These are phyloP conservation scores for Candida dubliniensis DNA, from an alignment of 1,139 yeast species.

Conservation along the genomic window DNA sequence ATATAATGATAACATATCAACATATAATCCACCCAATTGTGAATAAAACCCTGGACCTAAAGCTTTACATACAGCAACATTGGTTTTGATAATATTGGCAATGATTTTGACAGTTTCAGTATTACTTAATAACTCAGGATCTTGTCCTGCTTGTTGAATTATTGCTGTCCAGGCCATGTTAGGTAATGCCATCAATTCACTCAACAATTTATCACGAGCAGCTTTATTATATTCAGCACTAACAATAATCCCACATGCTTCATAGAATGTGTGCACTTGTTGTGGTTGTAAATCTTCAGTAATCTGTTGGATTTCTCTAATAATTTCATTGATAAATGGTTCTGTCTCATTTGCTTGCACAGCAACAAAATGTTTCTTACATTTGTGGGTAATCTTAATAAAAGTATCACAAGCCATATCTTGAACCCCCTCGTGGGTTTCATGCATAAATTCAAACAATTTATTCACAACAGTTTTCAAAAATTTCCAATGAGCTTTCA, in stretches of 20 bases:
- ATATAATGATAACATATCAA: slow-evolving; percentile 87
- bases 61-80: slow-evolving; percentile 89
- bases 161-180: slow-evolving; percentile 94
- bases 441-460: slow-evolving; percentile 98
- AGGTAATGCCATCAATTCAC: slow-evolving; percentile 85
- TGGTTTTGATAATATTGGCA: slow-evolving; percentile 91
- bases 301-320: slow-evolving; percentile 75
- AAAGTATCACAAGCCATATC: slow-evolving; percentile 99
- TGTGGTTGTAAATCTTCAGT: slow-evolving; percentile 95
- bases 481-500: slow-evolving; percentile 98
- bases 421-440: slow-evolving; percentile 98
- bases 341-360: slow-evolving; percentile 84
- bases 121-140: slow-evolving; percentile 79
- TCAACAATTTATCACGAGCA: slow-evolving; percentile 68
- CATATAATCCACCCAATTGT: slow-evolving; percentile 83
- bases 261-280: slow-evolving; percentile 96
- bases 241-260: slow-evolving; percentile 93
- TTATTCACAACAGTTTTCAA: slow-evolving; percentile 93
- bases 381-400: slow-evolving; percentile 89
- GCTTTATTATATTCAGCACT: slow-evolving; percentile 71
- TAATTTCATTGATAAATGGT: slow-evolving; percentile 91
- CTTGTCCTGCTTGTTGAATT: slow-evolving; percentile 82
- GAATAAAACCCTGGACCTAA: slow-evolving; percentile 90
- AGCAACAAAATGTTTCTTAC: slow-evolving; percentile 92
- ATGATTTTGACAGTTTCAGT: slow-evolving; percentile 89